Evolutionary conservation across 2,329 filamentous ascomycete species (phyloP).

Genomic region (Penicillium sp.): DNA sequence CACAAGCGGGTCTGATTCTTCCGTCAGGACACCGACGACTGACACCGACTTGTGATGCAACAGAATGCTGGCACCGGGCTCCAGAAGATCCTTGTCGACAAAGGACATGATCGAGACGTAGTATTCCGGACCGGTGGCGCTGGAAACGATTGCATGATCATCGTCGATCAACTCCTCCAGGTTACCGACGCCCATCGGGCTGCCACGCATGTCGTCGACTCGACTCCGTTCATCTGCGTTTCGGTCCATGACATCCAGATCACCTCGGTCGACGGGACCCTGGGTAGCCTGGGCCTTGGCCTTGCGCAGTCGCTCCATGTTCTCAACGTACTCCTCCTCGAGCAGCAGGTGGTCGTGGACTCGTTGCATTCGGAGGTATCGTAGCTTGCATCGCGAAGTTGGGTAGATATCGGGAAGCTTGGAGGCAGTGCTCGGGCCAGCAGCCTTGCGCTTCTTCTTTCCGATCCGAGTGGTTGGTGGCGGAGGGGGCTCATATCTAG

Average conservation of each 20-base stretch:
- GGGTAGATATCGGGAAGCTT: constrained; percentile 95
- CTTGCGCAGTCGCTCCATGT: constrained; percentile 94
- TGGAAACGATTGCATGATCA: constrained; percentile 97
- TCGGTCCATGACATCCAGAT: constrained; percentile 78
- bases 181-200: constrained; percentile 97
- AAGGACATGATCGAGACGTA: constrained; percentile 99
- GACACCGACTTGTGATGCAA: constrained; percentile 98
- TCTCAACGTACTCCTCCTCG: constrained; percentile 98
- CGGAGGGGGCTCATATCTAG: constrained; percentile 98
- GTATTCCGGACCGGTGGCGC: constrained; percentile 95
- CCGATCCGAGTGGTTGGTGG: constrained; percentile 95
- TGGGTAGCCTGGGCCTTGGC: constrained; percentile 72
- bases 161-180: constrained; percentile 99
- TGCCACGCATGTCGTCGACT: constrained; percentile 97
- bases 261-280: constrained; percentile 61
- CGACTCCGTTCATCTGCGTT: constrained; percentile 93
- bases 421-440: constrained; percentile 88
- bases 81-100: constrained; percentile 96
- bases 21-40: constrained; percentile 94
- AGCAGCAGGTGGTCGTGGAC: constrained; percentile 96
- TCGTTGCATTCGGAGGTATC: constrained; percentile 96
- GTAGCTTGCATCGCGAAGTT: constrained; percentile 95
- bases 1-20: constrained; percentile 92
- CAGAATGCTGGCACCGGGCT: constrained; percentile 92
- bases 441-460: constrained; percentile 96